Base-by-base conservation (phyloP, 306 rosid genomes). In the Senna tora region DNA sequence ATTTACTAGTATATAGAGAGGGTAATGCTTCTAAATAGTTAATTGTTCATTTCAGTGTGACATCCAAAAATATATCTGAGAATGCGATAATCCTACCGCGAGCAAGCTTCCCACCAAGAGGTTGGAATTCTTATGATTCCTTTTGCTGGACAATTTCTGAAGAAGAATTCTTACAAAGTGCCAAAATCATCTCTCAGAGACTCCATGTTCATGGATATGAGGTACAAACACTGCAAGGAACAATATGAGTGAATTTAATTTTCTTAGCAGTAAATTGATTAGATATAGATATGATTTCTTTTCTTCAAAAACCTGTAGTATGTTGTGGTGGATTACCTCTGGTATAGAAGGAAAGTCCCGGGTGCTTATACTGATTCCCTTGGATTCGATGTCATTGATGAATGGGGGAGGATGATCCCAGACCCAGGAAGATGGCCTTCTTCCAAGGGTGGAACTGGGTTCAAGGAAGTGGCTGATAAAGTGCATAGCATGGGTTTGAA, bases 81-180 rank as follows among this genome's bases (percentile, higher is more conserved):
- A 71, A 21, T 32, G 51, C 50, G 50, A 62, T 50, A 62, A 16
- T 10, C 34, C 42, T 34, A 11, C 83, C 79, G 34, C 87, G 33
- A 69, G 97, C 91, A 11, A 78, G 65, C 76, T 57, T 75, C 72
- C 99, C 99, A 25, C 99, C 99, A 43, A 87, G 96, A 86, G 99
- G 97, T 78, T 94, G 99, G 99, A 94, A 94, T 79, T 91, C 99
- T 53, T 94, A 89, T 50, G 96, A 94, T 76, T 89, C 95, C 38
- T 94, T 91, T 81, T 57, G 75, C 76, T 94, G 97, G 99, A 86
- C 83, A 28, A 74, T 94, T 67, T 94, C 97, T 0, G 95, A 94
- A 77, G 55, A 87, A 79, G 95, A 94, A 45, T 89, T 83, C 82
- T 75, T 88, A 63, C 72, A 86, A 34, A 94, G 53, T 84, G 92